Conservation (phyloP, 2,329 filamentous ascomycete species). For the Trichophyton verrucosum region DNA sequence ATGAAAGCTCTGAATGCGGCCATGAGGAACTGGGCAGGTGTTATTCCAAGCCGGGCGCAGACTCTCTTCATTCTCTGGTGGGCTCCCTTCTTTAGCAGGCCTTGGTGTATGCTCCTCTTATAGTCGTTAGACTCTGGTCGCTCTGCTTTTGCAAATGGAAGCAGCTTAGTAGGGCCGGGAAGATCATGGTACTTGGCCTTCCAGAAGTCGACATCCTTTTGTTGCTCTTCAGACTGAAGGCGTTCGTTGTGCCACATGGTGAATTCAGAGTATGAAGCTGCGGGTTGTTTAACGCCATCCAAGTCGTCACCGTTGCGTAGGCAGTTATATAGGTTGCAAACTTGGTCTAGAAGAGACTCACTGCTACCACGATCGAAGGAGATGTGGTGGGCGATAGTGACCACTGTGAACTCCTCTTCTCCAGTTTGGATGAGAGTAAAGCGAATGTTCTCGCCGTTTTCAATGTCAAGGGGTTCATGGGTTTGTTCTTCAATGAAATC, state of each 20-base stretch:
- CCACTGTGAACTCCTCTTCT: conserved; percentile 13
- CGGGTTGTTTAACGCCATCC: conserved; percentile 11
- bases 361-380: conserved; percentile 16
- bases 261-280: conserved; percentile 17
- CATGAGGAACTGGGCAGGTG: conserved; percentile 17
- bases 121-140: conserved; percentile 10
- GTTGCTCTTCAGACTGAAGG: conserved; percentile 11
- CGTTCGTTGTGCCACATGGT: conserved; percentile 17
- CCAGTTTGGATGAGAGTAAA: conserved; percentile 14
- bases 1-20: conserved; percentile 16
- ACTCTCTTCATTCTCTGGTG: conserved; percentile 20
- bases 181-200: conserved; percentile 11
- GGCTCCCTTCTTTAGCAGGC: conserved; percentile 11
- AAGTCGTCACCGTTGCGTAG: conserved; percentile 12
- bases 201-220: conserved; percentile 14
- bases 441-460: conserved; percentile 16
- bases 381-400: conserved; percentile 17
- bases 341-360: conserved; percentile 14
- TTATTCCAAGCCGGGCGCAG: conserved; percentile 16
- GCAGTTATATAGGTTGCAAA: conserved; percentile 15
- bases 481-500: conserved; percentile 8
- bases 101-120: conserved; percentile 11
- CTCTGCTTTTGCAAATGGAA: conserved; percentile 13
- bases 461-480: conserved; percentile 13
- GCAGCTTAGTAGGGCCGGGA: conserved; percentile 9